A percentile compares a stretch with the other conserved stretches of the same genome.
phyloP scores from a whole-genome alignment of 2,329 filamentous ascomycete species.

The Torrubiellomyces zombiae region DNA sequence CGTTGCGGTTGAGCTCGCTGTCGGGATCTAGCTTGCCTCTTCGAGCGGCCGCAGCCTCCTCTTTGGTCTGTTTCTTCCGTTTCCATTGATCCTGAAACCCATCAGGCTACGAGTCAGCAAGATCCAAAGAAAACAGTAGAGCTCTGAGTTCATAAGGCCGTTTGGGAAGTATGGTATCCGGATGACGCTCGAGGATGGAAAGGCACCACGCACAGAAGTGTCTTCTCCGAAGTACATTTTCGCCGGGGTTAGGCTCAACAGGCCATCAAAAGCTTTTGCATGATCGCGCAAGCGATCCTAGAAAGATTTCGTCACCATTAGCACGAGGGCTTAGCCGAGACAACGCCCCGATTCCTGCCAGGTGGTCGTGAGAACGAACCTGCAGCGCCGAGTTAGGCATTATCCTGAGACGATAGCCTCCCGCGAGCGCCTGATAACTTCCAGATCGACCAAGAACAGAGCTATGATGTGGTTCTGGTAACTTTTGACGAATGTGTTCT shows the following conservation, averaged over 20 bases:
- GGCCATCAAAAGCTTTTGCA: slow-evolving; percentile 66
- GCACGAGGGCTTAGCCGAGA: no score
- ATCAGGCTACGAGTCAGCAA: not conserved
- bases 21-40: slow-evolving; percentile 83
- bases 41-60: slow-evolving; percentile 67
- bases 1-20: slow-evolving; percentile 61
- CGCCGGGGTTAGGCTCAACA: slow-evolving; percentile 75
- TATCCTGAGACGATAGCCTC: no score
- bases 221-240: slow-evolving; percentile 85
- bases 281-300: slow-evolving; percentile 41
- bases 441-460: no score
- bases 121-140: not conserved
- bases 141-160: no score
- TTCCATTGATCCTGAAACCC: slow-evolving; percentile 76
- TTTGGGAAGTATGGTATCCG: no score
- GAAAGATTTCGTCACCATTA: no score
- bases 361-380: slow-evolving; percentile 20
- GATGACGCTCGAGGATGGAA: slow-evolving; percentile 1
- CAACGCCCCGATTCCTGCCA: no score
- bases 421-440: no score
- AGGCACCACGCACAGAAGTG: slow-evolving; percentile 48
- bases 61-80: slow-evolving; percentile 89
- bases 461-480: no score
- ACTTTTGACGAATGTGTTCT: no score
- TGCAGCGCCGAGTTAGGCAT: slow-evolving; percentile 30